phyloP scores from a whole-genome alignment of 805 yeast species.

The Monosporozyma aerobia region DNA sequence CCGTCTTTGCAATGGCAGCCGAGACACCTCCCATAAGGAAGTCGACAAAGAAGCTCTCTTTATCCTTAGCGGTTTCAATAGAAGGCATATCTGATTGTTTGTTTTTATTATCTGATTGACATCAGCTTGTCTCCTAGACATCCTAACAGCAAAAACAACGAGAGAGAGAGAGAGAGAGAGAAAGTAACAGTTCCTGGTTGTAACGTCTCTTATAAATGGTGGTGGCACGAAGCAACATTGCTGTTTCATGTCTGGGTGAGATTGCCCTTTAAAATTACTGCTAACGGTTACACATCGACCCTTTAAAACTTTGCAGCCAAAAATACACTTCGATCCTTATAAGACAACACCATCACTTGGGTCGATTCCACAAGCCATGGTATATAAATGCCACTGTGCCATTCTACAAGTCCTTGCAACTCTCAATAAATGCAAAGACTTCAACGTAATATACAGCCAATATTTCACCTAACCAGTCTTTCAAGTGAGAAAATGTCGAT shows the following conservation, averaged over 20 bases:
- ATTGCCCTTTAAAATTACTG: neutral
- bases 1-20: slow-evolving; percentile 97
- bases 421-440: too few species aligned
- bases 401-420: too few species aligned
- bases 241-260: neutral
- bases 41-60: slow-evolving; percentile 31
- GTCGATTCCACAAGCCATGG: too few species aligned
- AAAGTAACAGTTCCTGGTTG: too few species aligned
- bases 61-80: neutral
- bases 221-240: neutral
- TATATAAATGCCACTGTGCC: too few species aligned
- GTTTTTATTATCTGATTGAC: neutral
- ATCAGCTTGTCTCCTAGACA: too few species aligned
- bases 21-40: slow-evolving; percentile 93
- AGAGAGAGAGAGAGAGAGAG: too few species aligned
- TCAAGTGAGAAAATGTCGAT: too few species aligned
- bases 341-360: too few species aligned
- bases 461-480: too few species aligned
- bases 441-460: neutral
- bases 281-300: neutral
- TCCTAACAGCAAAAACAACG: too few species aligned
- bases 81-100: neutral
- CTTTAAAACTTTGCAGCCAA: neutral
- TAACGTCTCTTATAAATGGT: neutral
- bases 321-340: too few species aligned